Evolutionary conservation across 177 flowering plant species (phyloP).

Genomic region (Vitis hybrid): DNA sequence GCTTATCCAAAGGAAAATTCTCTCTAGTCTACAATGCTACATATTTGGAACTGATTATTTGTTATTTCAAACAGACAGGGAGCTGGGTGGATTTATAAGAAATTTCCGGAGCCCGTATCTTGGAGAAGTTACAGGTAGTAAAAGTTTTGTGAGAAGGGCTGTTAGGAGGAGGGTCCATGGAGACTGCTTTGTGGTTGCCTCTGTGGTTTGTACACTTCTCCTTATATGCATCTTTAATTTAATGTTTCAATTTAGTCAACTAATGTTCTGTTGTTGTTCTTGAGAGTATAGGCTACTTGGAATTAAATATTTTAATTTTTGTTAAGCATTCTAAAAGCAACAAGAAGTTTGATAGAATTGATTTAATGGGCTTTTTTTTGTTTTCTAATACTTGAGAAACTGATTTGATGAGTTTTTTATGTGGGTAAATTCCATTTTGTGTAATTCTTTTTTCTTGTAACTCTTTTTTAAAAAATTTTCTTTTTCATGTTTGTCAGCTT

Average conservation of each 20-base stretch:
- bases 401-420: neutral
- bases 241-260: neutral
- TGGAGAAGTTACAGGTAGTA: constrained; percentile 18
- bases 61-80: constrained; percentile 36
- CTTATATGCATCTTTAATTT: neutral
- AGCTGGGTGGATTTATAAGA: constrained; percentile 24
- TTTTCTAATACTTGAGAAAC: neutral
- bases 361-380: neutral
- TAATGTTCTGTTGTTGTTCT: neutral
- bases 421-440: neutral
- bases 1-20: no score
- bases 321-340: neutral
- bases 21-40: no score
- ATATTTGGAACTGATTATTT: constrained; percentile 1
- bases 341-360: constrained; percentile 2
- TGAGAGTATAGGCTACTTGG: neutral
- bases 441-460: neutral
- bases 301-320: neutral
- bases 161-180: constrained; percentile 6
- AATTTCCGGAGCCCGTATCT: constrained; percentile 32
- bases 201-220: constrained; percentile 43
- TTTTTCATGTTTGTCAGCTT: constrained; percentile 40
- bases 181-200: constrained; percentile 27
- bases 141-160: constrained; percentile 22
- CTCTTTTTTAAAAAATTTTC: no score